Conservation (phyloP, 192 early-diverging fungal species). For the Rhizoclosmatium globosum region DNA sequence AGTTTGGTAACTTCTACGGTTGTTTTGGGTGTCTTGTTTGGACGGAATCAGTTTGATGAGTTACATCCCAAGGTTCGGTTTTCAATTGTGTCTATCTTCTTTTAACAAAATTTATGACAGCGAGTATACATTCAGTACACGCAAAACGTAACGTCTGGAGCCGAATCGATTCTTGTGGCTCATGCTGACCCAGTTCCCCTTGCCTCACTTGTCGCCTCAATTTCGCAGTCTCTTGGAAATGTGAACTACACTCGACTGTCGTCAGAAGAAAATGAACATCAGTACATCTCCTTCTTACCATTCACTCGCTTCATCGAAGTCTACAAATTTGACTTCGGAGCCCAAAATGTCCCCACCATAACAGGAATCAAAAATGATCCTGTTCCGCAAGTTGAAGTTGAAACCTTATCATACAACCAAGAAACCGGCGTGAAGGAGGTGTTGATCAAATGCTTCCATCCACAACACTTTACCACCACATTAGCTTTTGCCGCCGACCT, state of each 20-base stretch:
- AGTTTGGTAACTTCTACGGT: not conserved
- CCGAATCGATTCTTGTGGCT: conserved; percentile 61
- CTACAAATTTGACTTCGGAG: conserved; percentile 53
- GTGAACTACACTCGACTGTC: conserved; percentile 39
- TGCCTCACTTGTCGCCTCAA: conserved; percentile 45
- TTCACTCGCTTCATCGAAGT: conserved; percentile 68
- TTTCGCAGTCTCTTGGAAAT: conserved; percentile 52
- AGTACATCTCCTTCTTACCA: conserved; percentile 71
- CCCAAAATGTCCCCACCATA: conserved; percentile 54
- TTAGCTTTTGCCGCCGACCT: conserved; percentile 69
- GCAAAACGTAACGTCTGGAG: conserved; percentile 67
- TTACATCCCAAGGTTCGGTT: conserved; percentile 69
- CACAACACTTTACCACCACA: conserved; percentile 47
- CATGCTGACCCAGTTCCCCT: conserved; percentile 67
- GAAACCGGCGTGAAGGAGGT: not conserved
- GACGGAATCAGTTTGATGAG: conserved; percentile 59
- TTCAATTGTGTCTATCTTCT: not conserved
- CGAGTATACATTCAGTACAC: conserved; percentile 66
- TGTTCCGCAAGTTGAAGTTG: conserved; percentile 13
- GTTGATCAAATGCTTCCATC: conserved; percentile 44
- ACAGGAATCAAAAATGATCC: conserved; percentile 34
- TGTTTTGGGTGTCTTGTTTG: conserved; percentile 39
- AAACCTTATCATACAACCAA: conserved; percentile 27
- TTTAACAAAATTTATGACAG: conserved; percentile 6
- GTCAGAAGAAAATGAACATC: conserved; percentile 45